Evolutionary conservation across 2,329 filamentous ascomycete genomes (phyloP).

Genomic region (Penicillium glabrum): DNA sequence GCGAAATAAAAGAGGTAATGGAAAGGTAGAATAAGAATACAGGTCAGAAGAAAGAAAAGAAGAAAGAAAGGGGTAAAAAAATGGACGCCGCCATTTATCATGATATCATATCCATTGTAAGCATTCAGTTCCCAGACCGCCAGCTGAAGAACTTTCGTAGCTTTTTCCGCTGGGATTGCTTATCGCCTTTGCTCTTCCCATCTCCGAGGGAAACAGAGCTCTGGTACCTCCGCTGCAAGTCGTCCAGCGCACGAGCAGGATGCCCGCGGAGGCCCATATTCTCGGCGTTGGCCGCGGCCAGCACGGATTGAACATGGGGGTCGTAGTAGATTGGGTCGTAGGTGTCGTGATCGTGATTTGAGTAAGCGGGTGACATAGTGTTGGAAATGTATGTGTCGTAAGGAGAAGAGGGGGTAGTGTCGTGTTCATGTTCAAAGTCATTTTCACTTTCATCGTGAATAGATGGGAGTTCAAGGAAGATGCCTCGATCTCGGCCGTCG

Average conservation of each 20-base stretch:
- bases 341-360: conserved; percentile 7
- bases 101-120: conserved; percentile 1
- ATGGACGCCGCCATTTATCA: neutral
- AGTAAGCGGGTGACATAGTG: conserved; percentile 10
- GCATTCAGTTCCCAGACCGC: conserved; percentile 17
- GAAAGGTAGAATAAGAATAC: neutral
- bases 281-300: conserved; percentile 26
- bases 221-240: conserved; percentile 22
- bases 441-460: neutral
- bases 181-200: conserved; percentile 13
- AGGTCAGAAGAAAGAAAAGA: neutral
- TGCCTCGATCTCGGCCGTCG: conserved; percentile 26
- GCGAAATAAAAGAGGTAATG: conserved; percentile 3
- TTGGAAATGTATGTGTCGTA: conserved; percentile 17
- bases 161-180: conserved; percentile 14
- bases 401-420: neutral
- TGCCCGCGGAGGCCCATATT: conserved; percentile 23
- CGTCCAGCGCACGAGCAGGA: conserved; percentile 19
- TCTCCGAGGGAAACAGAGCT: conserved; percentile 11
- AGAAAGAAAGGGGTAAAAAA: neutral
- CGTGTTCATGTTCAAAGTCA: neutral
- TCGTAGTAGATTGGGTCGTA: conserved; percentile 23
- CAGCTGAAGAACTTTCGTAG: conserved; percentile 26
- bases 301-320: conserved; percentile 25
- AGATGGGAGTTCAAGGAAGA: conserved; percentile 13